Conservation (phyloP, 2,329 filamentous ascomycete genomes). For the Sarocladium kiliense region DNA sequence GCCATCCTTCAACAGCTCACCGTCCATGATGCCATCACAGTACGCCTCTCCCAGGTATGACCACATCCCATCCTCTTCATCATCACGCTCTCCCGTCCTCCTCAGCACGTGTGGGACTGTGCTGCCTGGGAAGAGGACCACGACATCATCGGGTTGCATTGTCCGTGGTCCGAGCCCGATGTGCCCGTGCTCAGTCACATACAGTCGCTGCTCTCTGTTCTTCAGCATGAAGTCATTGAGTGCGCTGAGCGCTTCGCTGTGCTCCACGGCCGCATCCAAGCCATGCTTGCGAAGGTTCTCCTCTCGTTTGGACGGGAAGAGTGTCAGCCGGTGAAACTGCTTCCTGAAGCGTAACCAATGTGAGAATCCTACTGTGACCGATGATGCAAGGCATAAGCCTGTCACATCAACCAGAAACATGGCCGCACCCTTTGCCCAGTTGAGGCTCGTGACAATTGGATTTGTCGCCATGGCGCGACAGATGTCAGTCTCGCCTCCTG, state of each 20-base stretch:
- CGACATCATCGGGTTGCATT: constrained; percentile 18
- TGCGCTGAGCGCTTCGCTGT: constrained; percentile 10
- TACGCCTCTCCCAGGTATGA: constrained; percentile 26
- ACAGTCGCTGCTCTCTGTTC: constrained; percentile 18
- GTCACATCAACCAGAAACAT: constrained; percentile 14
- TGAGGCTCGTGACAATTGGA: constrained; percentile 11
- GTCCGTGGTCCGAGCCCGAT: constrained; percentile 22
- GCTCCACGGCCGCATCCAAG: constrained; percentile 11
- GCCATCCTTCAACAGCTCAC: constrained; percentile 18
- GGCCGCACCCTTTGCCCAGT: constrained; percentile 10
- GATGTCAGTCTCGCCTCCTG: constrained; percentile 13
- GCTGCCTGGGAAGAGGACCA: constrained; percentile 23
- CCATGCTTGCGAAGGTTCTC: constrained; percentile 10
- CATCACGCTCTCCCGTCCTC: not conserved
- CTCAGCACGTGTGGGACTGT: constrained; percentile 23
- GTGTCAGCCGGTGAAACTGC: not conserved
- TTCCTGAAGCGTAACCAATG: not conserved
- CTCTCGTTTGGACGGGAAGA: not conserved
- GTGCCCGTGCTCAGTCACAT: constrained; percentile 21
- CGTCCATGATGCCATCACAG: constrained; percentile 29
- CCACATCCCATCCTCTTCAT: constrained; percentile 13
- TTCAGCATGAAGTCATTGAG: constrained; percentile 16
- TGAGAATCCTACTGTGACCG: not conserved
- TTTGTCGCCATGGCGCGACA: constrained; percentile 15
- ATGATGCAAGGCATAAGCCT: constrained; percentile 12